Base-by-base conservation (phyloP, 2,329 filamentous ascomycete genomes). In the Zymoseptoria pseudotritici region DNA sequence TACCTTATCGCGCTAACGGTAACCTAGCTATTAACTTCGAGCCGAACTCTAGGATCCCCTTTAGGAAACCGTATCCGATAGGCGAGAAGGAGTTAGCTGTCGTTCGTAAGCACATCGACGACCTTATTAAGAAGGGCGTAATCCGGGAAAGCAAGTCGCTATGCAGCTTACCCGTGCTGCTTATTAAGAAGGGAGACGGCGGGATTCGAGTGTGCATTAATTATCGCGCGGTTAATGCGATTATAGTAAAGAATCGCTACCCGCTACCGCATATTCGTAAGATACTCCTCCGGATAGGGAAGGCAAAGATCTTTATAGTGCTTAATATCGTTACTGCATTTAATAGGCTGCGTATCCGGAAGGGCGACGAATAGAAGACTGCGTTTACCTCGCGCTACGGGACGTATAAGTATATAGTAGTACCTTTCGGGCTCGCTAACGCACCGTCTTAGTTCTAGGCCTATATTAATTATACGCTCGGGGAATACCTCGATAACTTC, bases 231-330 rank as follows among this genome's bases (percentile, higher is more conserved):
- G 36, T 72, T 49, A 73, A 72, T 58, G 59, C 64, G 9, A 65
- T 69, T 13, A 72, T 56, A 2, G 61, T 67, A 22, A 71, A 72
- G 56, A 69, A 71, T 61, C 42, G 60, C 29, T 70, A 71, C 54
- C 62, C 52, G 2, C 51, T 73, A 61, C 65, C 55, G 2, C 56
- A 66, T 29, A 71, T 72, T 42, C 21, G 58, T 50, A 58, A 71
- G 56, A 62, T 59, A 20, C 36, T 61, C 13, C 57, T 69, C 59
- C 29, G 58, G 29, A 51, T 72, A 29, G 54, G 29, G 26, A 57
- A 51, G 57, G 58, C 54, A 4, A 36, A 61, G 19, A 64, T 26
- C 50, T 72, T 66, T 59, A 68, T 56, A 2, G 67, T 65, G 26
- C n/a, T n/a, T n/a, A n/a, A n/a, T n/a, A n/a, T n/a, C n/a, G n/a